Evolutionary conservation across 805 yeast genomes (phyloP).

Genomic region (Candida dajiaensis): DNA sequence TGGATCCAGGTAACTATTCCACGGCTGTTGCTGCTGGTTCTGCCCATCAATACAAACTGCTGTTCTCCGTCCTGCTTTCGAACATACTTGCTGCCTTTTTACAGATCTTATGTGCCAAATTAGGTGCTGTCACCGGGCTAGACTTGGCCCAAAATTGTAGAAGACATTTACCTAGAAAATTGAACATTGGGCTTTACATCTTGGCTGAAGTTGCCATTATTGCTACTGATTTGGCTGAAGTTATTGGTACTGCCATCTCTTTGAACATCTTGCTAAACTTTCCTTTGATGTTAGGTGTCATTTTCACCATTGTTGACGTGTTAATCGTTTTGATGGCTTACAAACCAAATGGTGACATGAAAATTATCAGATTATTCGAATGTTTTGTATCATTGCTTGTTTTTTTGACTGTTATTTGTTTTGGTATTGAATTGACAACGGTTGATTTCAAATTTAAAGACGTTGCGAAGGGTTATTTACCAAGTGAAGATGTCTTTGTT

Average conservation of each 20-base stretch:
- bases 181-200: conserved; percentile 59
- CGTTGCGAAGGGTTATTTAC: conserved; percentile 65
- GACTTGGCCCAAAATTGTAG: conserved; percentile 88
- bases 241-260: conserved; percentile 95
- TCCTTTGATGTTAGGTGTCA: conserved; percentile 79
- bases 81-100: conserved; percentile 83
- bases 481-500: conserved; percentile 42
- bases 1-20: conserved; percentile 97
- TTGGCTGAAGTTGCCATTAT: conserved; percentile 88
- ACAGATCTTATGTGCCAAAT: conserved; percentile 77
- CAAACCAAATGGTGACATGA: conserved; percentile 76
- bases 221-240: conserved; percentile 96
- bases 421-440: conserved; percentile 68
- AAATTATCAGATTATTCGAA: conserved; percentile 74
- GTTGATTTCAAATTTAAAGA: conserved; percentile 55
- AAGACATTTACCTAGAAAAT: conserved; percentile 56
- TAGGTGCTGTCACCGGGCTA: conserved; percentile 92
- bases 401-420: conserved; percentile 78
- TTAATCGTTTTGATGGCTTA: conserved; percentile 82
- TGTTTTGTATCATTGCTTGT: conserved; percentile 74
- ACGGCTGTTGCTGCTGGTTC: conserved; percentile 95
- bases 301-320: conserved; percentile 82
- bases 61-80: conserved; percentile 73
- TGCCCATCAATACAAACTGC: conserved; percentile 68
- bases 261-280: conserved; percentile 74